Evolutionary conservation across 768 basidiomycete genomes (phyloP).

Genomic region (Kondoa subrosea): DNA sequence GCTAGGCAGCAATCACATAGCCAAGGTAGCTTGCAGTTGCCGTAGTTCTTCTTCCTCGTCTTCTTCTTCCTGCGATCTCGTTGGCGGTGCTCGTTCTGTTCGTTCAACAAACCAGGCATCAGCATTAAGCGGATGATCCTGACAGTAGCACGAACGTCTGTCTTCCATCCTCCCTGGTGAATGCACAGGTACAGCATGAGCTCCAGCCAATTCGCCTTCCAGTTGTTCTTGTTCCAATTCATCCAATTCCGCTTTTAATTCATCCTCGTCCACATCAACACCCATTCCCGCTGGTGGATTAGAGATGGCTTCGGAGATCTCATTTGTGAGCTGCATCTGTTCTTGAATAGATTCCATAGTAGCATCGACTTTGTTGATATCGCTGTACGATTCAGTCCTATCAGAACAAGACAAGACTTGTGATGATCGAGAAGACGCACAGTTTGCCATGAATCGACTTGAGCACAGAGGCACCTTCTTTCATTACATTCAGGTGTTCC

Average conservation of each 20-base stretch:
- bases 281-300: slow-evolving; percentile 46
- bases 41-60: slow-evolving; percentile 20
- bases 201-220: slow-evolving; percentile 64
- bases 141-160: slow-evolving; percentile 1
- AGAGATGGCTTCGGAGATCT: slow-evolving; percentile 77
- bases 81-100: neutral
- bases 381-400: slow-evolving; percentile 39
- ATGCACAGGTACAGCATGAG: slow-evolving; percentile 78
- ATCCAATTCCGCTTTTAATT: slow-evolving; percentile 59
- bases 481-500: slow-evolving; percentile 94
- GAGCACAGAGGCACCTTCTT: slow-evolving; percentile 78
- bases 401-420: neutral
- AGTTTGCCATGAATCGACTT: slow-evolving; percentile 74
- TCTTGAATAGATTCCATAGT: slow-evolving; percentile 76
- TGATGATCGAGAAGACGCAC: slow-evolving; percentile 40
- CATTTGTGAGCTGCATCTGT: slow-evolving; percentile 78
- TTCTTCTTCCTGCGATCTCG: slow-evolving; percentile 17
- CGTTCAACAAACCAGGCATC: neutral
- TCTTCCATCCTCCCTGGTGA: slow-evolving; percentile 42
- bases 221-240: slow-evolving; percentile 77
- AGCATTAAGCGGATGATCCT: slow-evolving; percentile 4
- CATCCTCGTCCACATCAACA: slow-evolving; percentile 55
- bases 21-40: slow-evolving; percentile 19
- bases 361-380: slow-evolving; percentile 69
- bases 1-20: slow-evolving; percentile 7